Evolutionary conservation across 1,284 basidiomycete species (phyloP), one percentile per base, ranked within the genome.

Genomic region (Ustilago nuda): DNA sequence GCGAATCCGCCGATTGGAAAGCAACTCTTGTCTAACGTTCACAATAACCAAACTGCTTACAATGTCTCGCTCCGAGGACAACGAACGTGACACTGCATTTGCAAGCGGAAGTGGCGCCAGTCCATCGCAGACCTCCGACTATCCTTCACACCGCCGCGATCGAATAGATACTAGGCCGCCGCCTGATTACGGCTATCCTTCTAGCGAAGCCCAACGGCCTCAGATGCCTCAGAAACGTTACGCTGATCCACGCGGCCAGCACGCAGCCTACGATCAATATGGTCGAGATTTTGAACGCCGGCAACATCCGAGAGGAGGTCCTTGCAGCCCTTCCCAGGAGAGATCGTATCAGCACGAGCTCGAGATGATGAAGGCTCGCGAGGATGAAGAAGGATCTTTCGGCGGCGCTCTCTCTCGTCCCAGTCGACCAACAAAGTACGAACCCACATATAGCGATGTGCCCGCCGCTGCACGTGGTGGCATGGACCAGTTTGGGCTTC

Each of bases 301-400:
- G 0, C 56, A 55, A 9, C 37, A 51, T 23, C 19, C 37, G 4
- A 56, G 70, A 32, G 48, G 19, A 11, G 39, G n/a, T 15, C 19
- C 23, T 4, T 51, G 19, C 15, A 74, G 37, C 30, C 19, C 67
- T 13, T 45, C 60, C 19, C 63, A 70, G 8, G 72, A 71, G 41
- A 51, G 65, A 19, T 46, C 55, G 36, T 75, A 71, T 36, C 72
- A 71, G 35, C 59, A 58, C 67, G 72, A 75, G 58, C 61, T 75
- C 59, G 72, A 75, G 27, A 57, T 66, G 64, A 75, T 75, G 72
- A 70, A 67, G 57, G 64, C 72, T 13, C 67, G 67, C n/a, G 72
- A 71, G 48, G 63, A 75, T 17, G 63, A 67, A 19, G 64, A 75
- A 51, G 59, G 64, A 30, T 15, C 32, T 30, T 56, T 67, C n/a